These are phyloP conservation scores for Plasmopara muralis DNA, from an alignment of 352 stramenopile species.

Conservation along the genomic window DNA sequence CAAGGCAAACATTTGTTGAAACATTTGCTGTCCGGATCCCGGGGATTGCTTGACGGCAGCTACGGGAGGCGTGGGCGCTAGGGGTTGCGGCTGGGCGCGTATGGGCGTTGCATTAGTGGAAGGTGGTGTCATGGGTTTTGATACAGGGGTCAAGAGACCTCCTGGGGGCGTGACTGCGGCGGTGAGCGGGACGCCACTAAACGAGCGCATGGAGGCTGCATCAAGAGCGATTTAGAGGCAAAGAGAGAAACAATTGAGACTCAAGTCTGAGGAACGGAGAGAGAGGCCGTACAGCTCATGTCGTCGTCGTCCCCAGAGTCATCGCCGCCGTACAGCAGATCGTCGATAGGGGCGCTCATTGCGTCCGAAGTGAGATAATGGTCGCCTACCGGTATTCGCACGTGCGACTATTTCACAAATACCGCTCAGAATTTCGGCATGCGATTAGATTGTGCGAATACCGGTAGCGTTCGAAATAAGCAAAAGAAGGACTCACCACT, in stretches of 20 bases:
- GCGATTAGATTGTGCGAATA: too few relatives aligned
- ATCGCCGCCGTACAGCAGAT: constrained; percentile 74
- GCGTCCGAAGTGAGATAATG: neutral
- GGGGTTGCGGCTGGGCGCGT: constrained; percentile 14
- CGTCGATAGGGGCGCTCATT: constrained; percentile 85
- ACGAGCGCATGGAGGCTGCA: constrained; percentile 33
- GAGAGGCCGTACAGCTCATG: constrained; percentile 46
- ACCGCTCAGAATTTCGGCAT: too few relatives aligned
- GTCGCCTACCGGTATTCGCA: neutral
- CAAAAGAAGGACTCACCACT: too few relatives aligned
- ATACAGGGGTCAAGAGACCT: constrained; percentile 16
- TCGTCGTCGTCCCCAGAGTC: constrained; percentile 78
- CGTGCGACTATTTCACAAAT: too few relatives aligned
- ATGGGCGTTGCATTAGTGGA: constrained; percentile 10
- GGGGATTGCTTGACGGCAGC: constrained; percentile 33
- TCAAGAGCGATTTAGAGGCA: neutral
- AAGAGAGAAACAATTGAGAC: neutral
- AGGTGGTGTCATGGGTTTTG: constrained; percentile 13
- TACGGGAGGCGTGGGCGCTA: constrained; percentile 5
- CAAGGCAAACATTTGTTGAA: constrained; percentile 82
- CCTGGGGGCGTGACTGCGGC: constrained; percentile 20
- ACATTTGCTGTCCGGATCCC: constrained; percentile 75
- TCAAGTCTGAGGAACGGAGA: neutral
- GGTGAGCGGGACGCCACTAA: constrained; percentile 24
- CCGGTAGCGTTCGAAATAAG: too few relatives aligned